These are phyloP conservation scores for Gossypium schwendimanii DNA, from an alignment of 441 rosid species.

Conservation along the genomic window DNA sequence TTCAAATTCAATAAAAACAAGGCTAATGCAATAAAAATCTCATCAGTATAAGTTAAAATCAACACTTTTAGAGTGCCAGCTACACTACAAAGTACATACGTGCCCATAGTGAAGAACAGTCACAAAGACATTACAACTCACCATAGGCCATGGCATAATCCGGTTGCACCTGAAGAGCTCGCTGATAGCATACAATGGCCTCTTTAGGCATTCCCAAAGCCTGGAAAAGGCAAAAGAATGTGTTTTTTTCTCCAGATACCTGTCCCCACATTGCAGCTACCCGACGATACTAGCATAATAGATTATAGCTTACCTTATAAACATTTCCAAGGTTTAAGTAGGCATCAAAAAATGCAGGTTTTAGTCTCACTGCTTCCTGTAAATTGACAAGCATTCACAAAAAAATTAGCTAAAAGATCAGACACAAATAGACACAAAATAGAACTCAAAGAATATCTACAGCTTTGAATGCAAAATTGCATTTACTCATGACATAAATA, in stretches of 20 bases:
- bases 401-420: neutral
- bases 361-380: slow-evolving; percentile 95
- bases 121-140: slow-evolving; percentile 28
- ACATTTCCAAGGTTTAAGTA: slow-evolving; percentile 93
- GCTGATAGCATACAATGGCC: slow-evolving; percentile 85
- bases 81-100: neutral
- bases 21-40: neutral
- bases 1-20: neutral
- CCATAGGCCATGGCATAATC: slow-evolving; percentile 82
- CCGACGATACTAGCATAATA: slow-evolving; percentile 25
- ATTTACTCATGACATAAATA: neutral
- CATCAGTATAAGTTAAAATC: neutral
- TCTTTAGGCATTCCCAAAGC: slow-evolving; percentile 90
- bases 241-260: slow-evolving; percentile 26
- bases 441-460: neutral
- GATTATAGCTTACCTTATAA: slow-evolving; percentile 69
- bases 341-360: slow-evolving; percentile 91
- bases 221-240: slow-evolving; percentile 49
- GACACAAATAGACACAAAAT: neutral
- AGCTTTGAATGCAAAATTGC: neutral
- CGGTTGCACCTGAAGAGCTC: slow-evolving; percentile 79
- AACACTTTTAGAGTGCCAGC: neutral
- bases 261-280: slow-evolving; percentile 29
- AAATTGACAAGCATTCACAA: slow-evolving; percentile 1
- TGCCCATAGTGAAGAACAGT: neutral